Evolutionary conservation across 164 flowering plant species (phyloP), one percentile per base, ranked within the genome.

Genomic region (Piper betle): DNA sequence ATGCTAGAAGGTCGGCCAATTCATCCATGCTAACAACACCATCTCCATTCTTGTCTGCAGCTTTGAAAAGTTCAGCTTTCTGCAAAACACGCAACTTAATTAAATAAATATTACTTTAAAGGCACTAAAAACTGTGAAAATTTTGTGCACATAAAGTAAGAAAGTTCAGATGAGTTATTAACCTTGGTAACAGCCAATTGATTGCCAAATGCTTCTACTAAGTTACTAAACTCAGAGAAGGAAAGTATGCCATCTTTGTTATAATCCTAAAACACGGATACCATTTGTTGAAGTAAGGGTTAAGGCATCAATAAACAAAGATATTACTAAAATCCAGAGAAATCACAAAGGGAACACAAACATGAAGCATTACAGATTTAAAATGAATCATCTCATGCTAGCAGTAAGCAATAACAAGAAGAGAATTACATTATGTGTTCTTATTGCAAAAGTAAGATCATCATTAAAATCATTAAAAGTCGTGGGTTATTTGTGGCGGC

Each of bases 1-100:
- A 48, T 53, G 96, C 82, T 62, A 93, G 86, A 75, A 87, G 94
- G 18, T 59, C 68, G 66, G 92, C 90, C 81, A 93, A 77, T 76
- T 93, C 98, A 73, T 93, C 98, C 68, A 87, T 69, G 82, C 88
- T 84, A 54, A 93, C 98, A 71, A 72, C 80, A 62, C 91, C 96
- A 80, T 93, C 92, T 69, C 80, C 82, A 70, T 89, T 84, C 66
- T 61, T 66, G 75, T 89, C 98, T 66, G 92, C 98, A 7, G 80
- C 81, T 75, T 79, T 75, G 68, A 93, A 93, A 63, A 93, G 87
- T 68, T 86, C 97, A 70, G 86, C 85, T 86, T 83, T 93, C 98
- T 93, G 70, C 57, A 11, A 74, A 69, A 65, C 65, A 43, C 12
- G 50, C 50, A 43, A 43, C 12, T 43, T 10, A 8, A 43, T 6